Evolutionary conservation across 1,284 basidiomycete species (phyloP), one percentile per base, ranked within the genome.

Genomic region (Leucoagaricus sp.): DNA sequence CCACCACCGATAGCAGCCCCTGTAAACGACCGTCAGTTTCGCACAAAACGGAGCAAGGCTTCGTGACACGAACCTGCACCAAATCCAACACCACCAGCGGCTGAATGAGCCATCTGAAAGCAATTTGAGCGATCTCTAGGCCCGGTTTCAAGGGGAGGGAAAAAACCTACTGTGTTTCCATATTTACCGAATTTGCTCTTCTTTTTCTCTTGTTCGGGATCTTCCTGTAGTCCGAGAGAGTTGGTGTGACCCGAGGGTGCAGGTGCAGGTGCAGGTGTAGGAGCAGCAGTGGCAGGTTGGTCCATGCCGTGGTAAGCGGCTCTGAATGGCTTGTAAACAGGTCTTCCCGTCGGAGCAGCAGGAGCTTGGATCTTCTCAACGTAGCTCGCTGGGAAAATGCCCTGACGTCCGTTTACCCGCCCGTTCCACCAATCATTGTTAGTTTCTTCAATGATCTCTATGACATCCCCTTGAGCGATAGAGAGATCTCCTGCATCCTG

Each of bases 351-450:
- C 10, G 64, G 64, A 38, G 64, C 57, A 13, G 67, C 63, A 25
- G 63, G 55, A 17, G 67, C 61, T 29, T 67, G 58, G 23, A 82
- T 58, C 60, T 72, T 80, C 64, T 85, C 79, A 15, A 86, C 83
- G 54, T 86, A 85, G 59, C 75, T 77, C 23, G 83, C 74, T 4
- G 84, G 84, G 69, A 86, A 83, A 28, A 86, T 65, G 12, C 80
- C 85, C 57, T 82, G 73, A 51, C 69, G 74, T 9, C 82, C 84
- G 31, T 82, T 70, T 26, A 76, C 65, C 42, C 73, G 72, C 29
- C 80, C 80, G 25, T 69, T 76, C 81, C 81, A 85, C 83, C 84
- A 86, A 64, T 86, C 83, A 1, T 70, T 65, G 59, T 85, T 86
- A 9, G 77, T 80, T 64, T 84, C 81, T 55, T 78, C 76, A 13